Percentiles rank a stretch among this genome's conserved stretches.
These are phyloP conservation scores for Cucurbita moschata DNA, from an alignment of 306 rosid species.

Conservation along the genomic window DNA sequence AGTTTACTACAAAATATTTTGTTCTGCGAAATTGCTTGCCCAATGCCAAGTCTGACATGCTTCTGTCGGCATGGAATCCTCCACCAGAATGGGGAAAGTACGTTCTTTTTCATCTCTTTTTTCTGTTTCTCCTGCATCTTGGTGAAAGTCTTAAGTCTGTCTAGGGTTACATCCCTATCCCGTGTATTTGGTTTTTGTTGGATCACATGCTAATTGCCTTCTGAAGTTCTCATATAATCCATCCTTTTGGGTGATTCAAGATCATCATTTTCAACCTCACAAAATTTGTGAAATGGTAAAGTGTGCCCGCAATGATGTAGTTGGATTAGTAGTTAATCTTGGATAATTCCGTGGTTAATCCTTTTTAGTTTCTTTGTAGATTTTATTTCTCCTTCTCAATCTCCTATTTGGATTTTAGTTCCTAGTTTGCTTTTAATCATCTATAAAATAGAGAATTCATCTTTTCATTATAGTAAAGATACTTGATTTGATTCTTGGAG, in stretches of 20 bases:
- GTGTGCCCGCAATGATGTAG: neutral
- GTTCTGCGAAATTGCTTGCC: slow-evolving; percentile 88
- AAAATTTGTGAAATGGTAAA: neutral
- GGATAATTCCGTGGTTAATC: too few species aligned
- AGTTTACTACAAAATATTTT: slow-evolving; percentile 79
- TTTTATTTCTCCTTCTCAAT: too few species aligned
- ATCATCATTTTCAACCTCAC: neutral
- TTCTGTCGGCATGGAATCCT: slow-evolving; percentile 95
- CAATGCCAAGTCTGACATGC: slow-evolving; percentile 87
- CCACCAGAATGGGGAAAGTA: slow-evolving; percentile 93
- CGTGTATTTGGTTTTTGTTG: neutral
- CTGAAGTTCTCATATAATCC: neutral
- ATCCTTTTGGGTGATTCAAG: neutral
- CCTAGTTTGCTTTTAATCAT: too few species aligned
- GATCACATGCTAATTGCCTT: neutral
- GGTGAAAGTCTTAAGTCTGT: slow-evolving; percentile 4
- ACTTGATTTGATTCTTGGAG: too few species aligned
- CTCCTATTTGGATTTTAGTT: too few species aligned
- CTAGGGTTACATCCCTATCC: neutral
- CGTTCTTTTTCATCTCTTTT: slow-evolving; percentile 15
- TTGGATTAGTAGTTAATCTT: too few species aligned
- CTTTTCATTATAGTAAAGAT: too few species aligned
- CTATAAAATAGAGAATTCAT: too few species aligned
- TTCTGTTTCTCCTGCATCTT: slow-evolving; percentile 4
- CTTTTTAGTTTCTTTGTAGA: too few species aligned